Evolutionary conservation across 108 stramenopile genomes (phyloP).

Genomic region (Nannochloropsis oceanica): DNA sequence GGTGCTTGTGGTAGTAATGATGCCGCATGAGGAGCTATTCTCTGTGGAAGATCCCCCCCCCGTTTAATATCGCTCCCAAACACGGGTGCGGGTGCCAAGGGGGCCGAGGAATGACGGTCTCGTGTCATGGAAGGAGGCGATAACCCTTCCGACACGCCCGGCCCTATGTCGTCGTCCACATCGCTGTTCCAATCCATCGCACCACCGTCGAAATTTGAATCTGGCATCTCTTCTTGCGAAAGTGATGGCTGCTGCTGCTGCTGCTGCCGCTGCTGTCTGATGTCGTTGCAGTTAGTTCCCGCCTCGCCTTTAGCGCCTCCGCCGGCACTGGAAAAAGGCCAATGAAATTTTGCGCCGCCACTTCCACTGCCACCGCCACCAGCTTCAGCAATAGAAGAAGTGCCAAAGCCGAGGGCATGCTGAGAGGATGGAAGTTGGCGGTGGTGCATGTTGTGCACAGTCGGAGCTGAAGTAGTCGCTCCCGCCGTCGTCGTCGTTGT

Average conservation of each 20-base stretch:
- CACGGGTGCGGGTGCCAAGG: too few relatives aligned
- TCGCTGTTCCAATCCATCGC: background rate
- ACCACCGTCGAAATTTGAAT: background rate
- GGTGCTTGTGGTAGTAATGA: background rate
- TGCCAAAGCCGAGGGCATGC: background rate
- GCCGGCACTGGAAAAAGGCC: background rate
- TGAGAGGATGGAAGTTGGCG: background rate
- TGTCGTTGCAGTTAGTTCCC: too few relatives aligned
- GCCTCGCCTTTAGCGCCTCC: background rate
- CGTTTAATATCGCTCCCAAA: too few relatives aligned
- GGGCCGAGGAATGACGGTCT: too few relatives aligned
- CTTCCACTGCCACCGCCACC: background rate
- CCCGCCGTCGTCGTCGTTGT: background rate
- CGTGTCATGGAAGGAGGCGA: too few relatives aligned
- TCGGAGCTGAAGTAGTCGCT: background rate
- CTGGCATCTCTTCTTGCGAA: background rate
- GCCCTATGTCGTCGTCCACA: background rate
- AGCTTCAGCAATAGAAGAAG: too few relatives aligned
- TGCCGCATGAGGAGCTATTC: background rate
- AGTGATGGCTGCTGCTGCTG: background rate
- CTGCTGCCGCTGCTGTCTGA: too few relatives aligned
- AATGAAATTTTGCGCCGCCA: background rate
- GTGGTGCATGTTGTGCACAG: background rate
- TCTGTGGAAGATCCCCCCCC: background rate
- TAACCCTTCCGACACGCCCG: too few relatives aligned